Evolutionary conservation across 371 early-diverging fungal genomes (phyloP).

Genomic region (Mucor irregularis): DNA sequence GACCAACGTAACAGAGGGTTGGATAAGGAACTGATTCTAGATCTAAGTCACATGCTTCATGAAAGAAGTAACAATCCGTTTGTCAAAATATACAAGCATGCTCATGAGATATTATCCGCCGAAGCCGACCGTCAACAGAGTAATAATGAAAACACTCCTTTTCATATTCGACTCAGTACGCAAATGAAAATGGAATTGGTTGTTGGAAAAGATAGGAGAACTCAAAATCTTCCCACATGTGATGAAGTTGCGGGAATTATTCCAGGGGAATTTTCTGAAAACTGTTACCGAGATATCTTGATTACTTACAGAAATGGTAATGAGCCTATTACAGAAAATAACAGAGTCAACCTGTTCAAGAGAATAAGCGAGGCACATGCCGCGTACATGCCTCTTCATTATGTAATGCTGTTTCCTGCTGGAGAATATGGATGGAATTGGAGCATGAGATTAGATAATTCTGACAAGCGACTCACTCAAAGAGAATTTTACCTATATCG

Average conservation of each 20-base stretch:
- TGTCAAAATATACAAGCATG: neutral
- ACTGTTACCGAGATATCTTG: neutral
- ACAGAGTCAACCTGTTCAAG: neutral
- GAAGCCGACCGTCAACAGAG: too few species aligned
- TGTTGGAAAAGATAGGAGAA: neutral
- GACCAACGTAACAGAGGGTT: neutral
- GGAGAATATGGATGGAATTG: neutral
- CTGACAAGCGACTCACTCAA: neutral
- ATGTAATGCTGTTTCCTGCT: neutral
- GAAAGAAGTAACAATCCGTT: neutral
- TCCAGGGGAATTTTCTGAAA: neutral
- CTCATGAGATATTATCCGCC: neutral
- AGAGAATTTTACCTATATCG: conserved; percentile 1
- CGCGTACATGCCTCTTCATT: conserved; percentile 1
- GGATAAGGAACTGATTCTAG: neutral
- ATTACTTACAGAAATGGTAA: neutral
- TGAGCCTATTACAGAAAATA: too few species aligned
- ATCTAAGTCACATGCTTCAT: neutral
- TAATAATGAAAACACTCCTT: too few species aligned
- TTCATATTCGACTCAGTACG: too few species aligned
- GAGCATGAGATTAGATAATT: neutral
- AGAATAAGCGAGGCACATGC: neutral
- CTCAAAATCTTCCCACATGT: neutral
- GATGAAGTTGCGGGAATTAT: neutral
- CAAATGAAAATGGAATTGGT: neutral